Percentiles rank a stretch among this genome's conserved stretches.
phyloP scores from a whole-genome alignment of 2,329 filamentous ascomycete species.

The Paecilomyces sp. region DNA sequence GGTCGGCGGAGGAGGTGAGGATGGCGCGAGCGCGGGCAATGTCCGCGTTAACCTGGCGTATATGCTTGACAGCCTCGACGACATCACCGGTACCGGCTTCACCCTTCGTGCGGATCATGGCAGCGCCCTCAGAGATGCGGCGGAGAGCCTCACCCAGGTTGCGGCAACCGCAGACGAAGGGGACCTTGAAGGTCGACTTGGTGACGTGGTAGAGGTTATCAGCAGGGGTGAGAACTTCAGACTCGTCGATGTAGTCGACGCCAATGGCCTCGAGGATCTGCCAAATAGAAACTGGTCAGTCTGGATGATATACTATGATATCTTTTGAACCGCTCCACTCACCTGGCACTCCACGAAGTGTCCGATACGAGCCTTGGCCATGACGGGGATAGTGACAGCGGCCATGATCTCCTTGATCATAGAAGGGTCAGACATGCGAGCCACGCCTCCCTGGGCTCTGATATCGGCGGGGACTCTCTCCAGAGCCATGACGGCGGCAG shows the following conservation, averaged over 20 bases:
- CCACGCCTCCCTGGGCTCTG: constrained; percentile 82
- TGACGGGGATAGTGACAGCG: constrained; percentile 93
- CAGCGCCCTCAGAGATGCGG: constrained; percentile 84
- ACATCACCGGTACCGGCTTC: constrained; percentile 97
- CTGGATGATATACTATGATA: background rate
- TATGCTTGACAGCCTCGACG: constrained; percentile 92
- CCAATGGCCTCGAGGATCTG: constrained; percentile 90
- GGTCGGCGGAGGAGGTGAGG: constrained; percentile 30
- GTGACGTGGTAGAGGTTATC: constrained; percentile 87
- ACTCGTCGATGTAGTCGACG: constrained; percentile 97
- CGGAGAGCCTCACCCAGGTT: constrained; percentile 90
- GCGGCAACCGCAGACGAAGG: constrained; percentile 94
- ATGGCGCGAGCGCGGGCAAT: constrained; percentile 65
- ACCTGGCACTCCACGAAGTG: constrained; percentile 95
- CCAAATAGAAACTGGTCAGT: background rate
- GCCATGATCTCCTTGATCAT: constrained; percentile 96
- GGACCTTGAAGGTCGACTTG: constrained; percentile 73
- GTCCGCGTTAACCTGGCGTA: constrained; percentile 79
- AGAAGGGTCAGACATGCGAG: constrained; percentile 89
- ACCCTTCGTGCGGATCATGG: constrained; percentile 98
- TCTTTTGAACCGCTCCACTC: constrained; percentile 12
- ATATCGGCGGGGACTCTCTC: constrained; percentile 98
- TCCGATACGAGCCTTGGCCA: constrained; percentile 97
- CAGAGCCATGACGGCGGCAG: constrained; percentile 94
- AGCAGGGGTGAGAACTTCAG: constrained; percentile 92